phyloP scores from a whole-genome alignment of 1,139 yeast species.

The Kodamaea anthophila region DNA sequence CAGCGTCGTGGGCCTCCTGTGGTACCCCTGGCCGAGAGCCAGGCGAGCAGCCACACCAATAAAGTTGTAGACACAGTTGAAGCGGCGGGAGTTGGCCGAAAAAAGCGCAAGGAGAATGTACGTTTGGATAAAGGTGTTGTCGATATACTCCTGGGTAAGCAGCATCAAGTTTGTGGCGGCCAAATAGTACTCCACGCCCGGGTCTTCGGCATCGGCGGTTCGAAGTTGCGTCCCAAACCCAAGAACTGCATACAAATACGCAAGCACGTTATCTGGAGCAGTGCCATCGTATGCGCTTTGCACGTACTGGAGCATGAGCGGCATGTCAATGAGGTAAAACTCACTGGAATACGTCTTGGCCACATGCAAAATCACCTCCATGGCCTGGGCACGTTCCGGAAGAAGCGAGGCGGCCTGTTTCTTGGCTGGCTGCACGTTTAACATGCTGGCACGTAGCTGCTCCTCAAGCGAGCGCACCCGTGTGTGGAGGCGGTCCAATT shows the following conservation, averaged over 20 bases:
- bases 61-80: slow-evolving; percentile 43
- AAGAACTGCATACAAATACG: slow-evolving; percentile 28
- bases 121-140: slow-evolving; percentile 37
- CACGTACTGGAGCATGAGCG: slow-evolving; percentile 3
- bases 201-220: slow-evolving; percentile 11
- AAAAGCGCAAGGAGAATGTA: slow-evolving; percentile 41
- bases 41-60: slow-evolving; percentile 46
- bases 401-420: slow-evolving; percentile 2
- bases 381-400: slow-evolving; percentile 21
- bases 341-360: slow-evolving; percentile 32
- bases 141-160: slow-evolving; percentile 35
- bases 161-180: slow-evolving; percentile 36
- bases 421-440: neutral
- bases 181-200: slow-evolving; percentile 35
- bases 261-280: slow-evolving; percentile 12
- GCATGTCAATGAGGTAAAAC: slow-evolving; percentile 32
- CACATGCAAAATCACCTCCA: slow-evolving; percentile 25
- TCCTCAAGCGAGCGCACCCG: slow-evolving; percentile 33
- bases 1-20: slow-evolving; percentile 22
- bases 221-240: slow-evolving; percentile 36
- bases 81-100: slow-evolving; percentile 43
- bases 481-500: slow-evolving; percentile 37
- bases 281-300: slow-evolving; percentile 5
- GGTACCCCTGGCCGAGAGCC: slow-evolving; percentile 40
- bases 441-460: slow-evolving; percentile 1